A percentile compares a stretch with the other conserved stretches of the same genome.
These are phyloP conservation scores for Hypsizygus ulmarius DNA, from an alignment of 1,284 basidiomycete species.

Conservation along the genomic window DNA sequence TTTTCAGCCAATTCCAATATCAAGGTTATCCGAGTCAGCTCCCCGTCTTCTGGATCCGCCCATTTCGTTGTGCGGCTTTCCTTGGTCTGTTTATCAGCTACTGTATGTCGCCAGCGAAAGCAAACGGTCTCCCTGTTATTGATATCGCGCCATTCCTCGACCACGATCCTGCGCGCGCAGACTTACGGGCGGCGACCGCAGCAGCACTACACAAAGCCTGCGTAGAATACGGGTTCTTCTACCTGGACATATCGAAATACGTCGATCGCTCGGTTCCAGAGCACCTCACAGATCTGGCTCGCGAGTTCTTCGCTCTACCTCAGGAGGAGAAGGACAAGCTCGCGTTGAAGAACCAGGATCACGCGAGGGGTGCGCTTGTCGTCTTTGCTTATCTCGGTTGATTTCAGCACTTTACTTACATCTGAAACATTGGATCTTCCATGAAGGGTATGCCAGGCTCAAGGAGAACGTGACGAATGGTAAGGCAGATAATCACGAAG, in stretches of 20 bases:
- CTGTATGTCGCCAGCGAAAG: constrained; percentile 14
- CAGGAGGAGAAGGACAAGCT: constrained; percentile 74
- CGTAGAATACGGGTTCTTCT: constrained; percentile 82
- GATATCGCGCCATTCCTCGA: constrained; percentile 55
- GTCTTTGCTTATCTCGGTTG: neutral
- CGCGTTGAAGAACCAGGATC: constrained; percentile 61
- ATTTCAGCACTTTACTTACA: neutral
- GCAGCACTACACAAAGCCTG: constrained; percentile 71
- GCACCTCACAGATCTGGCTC: constrained; percentile 60
- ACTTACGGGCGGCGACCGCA: constrained; percentile 47
- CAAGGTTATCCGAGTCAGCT: neutral
- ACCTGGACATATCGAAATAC: constrained; percentile 67
- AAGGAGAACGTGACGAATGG: constrained; percentile 84
- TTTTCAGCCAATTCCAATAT: constrained; percentile 2
- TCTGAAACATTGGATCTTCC: neutral
- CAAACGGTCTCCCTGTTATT: constrained; percentile 48
- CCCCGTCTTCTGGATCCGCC: constrained; percentile 1
- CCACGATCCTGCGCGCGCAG: constrained; percentile 28
- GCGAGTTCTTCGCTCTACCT: constrained; percentile 69
- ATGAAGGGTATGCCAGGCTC: constrained; percentile 63
- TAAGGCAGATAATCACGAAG: constrained; percentile 84
- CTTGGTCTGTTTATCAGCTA: too few relatives aligned
- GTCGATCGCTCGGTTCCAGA: constrained; percentile 59
- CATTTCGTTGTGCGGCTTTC: too few relatives aligned
- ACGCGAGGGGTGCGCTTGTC: constrained; percentile 61